Base-by-base conservation (phyloP, 768 basidiomycete genomes). In the Lactarius trivialis region DNA sequence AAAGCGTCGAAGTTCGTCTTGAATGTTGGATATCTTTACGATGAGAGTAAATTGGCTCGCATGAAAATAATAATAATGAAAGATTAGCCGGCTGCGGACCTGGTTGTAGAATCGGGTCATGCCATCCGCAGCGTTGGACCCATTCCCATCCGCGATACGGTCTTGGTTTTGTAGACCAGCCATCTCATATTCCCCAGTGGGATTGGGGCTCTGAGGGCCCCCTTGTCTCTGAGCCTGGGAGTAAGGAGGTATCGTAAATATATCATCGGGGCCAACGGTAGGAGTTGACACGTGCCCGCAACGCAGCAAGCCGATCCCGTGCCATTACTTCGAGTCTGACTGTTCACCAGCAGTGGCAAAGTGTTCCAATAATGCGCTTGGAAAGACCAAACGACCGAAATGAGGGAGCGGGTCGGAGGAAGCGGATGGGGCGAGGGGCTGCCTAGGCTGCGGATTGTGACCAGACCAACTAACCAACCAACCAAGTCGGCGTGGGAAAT, bases 11-110 rank as follows among this genome's bases (percentile, higher is more conserved):
- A 92, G 75, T 57, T 75, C 77, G 61, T 91, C 88, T 81, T 91
- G 88, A 52, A 93, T 75, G 48, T 82, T 83, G 26, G 86, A 79
- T 67, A 93, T 87, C 91, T 93, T 61, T 30, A 3, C 2, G 55
- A 12, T 26, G 33, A 26, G 36, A 52, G n/a, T 15, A 61, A 17
- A 9, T 21, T 24, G 45, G 12, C 45, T 24, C 21, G n/a, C 8
- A 43, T 32, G 41, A 45, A 19, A 12, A 33, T 28, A 17, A 37
- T 26, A 11, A 36, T 8, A 24, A 48, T 2, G 6, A 24, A 15
- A 48, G 30, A 26, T 53, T 37, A 15, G n/a, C 26, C 21, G 19
- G 28, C 34, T 48, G 49, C 72, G 56, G 41, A 75, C 74, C 71
- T 75, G 70, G 36, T 64, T 60, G 61, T 73, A 73, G 61, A 75